Percentiles rank a stretch among this genome's conserved stretches.
Evolutionary conservation across 768 basidiomycete species (phyloP).

Genomic region (Chiua virens): DNA sequence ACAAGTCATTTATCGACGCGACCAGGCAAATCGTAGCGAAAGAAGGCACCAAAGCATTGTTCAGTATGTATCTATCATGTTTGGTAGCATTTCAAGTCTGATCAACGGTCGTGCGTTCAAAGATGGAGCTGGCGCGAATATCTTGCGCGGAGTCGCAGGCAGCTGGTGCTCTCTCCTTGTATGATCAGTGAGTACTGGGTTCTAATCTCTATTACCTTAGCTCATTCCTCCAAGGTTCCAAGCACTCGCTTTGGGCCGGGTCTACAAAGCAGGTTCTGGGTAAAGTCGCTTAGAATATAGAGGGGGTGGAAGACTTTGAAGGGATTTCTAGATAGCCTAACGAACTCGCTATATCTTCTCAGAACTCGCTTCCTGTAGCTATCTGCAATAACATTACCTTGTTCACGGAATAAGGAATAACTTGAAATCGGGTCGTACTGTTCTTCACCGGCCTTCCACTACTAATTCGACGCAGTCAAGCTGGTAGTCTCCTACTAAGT

Average conservation of each 20-base stretch:
- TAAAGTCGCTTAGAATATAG: background rate
- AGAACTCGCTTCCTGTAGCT: background rate
- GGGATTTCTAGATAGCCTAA: background rate
- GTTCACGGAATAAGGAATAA: no score
- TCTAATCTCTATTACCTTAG: background rate
- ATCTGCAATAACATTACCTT: background rate
- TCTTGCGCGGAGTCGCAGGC: slow-evolving; percentile 52
- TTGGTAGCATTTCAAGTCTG: background rate
- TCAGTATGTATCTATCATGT: slow-evolving; percentile 29
- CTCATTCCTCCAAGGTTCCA: slow-evolving; percentile 38
- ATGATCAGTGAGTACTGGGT: slow-evolving; percentile 47
- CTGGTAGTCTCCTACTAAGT: no score
- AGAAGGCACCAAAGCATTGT: slow-evolving; percentile 39
- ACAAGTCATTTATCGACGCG: slow-evolving; percentile 41
- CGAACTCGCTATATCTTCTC: no score
- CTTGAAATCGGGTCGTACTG: no score
- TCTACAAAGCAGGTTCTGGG: slow-evolving; percentile 47
- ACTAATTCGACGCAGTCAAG: no score
- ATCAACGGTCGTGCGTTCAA: slow-evolving; percentile 17
- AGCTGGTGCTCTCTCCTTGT: slow-evolving; percentile 58
- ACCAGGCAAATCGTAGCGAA: slow-evolving; percentile 39
- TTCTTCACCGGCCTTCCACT: no score
- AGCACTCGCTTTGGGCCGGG: slow-evolving; percentile 54
- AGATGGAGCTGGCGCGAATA: slow-evolving; percentile 62
- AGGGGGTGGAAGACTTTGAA: no score